Evolutionary conservation across 2,329 filamentous ascomycete species (phyloP), one percentile per base, ranked within the genome.

Genomic region (Ophiostoma piceae): DNA sequence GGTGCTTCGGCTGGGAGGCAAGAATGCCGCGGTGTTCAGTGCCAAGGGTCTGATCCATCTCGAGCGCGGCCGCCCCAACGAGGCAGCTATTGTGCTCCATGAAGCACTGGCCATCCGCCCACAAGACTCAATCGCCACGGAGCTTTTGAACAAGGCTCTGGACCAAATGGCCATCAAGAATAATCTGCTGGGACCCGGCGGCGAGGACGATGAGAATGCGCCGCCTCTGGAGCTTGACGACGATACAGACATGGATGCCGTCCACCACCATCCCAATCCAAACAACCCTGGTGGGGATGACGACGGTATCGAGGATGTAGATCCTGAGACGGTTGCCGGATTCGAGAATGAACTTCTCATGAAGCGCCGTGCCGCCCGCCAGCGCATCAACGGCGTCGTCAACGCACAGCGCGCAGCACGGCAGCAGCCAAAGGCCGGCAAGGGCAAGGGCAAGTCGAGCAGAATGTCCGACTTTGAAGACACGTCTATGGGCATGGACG

Each of bases 21-120:
- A 94, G 73, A 91, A 95, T 73, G 85, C 91, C 0, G 85, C 87
- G 39, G 86, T 95, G 2, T 95, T 96, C 76, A 87, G 88, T 67
- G 90, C 92, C 12, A 94, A 96, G 75, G 94, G 92, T 0, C 82
- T 98, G 19, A 90, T 96, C 14, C 84, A 94, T 69, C 85, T 98
- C 74, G 92, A 97, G 75, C 83, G 92, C 74, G 88, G 87, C 19
- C 84, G 87, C 67, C 86, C 88, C 0, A 90, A 90, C 75, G 90
- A 96, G 65, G 94, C 94, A 0, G 89, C 95, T 3, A 84, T 89
- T 11, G 88, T 92, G 2, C 82, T 98, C 35, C 95, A 98, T 74
- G 92, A 97, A 78, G 92, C 92, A 1, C 83, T 95, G 19, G 90
- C 91, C 0, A 88, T 94, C 29, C 85, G 87, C 43, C 90, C 92